Evolutionary conservation across 2,329 filamentous ascomycete genomes (phyloP).

Genomic region (Tolypocladium ovalisporum): DNA sequence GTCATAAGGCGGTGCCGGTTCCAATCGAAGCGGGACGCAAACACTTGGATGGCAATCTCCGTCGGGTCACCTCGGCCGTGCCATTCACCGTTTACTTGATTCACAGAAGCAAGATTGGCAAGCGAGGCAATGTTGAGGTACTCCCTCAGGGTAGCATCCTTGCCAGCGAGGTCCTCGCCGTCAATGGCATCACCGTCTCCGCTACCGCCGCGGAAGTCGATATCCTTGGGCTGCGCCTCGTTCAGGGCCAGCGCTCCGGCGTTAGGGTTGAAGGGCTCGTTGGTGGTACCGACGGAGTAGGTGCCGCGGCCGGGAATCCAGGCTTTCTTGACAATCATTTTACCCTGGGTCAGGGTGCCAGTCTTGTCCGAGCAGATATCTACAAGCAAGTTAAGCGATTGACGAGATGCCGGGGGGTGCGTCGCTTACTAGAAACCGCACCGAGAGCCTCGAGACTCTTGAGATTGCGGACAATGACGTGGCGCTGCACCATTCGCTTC

Average conservation of each 20-base stretch:
- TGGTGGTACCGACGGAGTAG: slow-evolving; percentile 35
- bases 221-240: slow-evolving; percentile 22
- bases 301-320: slow-evolving; percentile 38
- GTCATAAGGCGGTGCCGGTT: slow-evolving; percentile 41
- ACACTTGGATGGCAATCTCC: slow-evolving; percentile 66
- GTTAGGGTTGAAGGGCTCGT: slow-evolving; percentile 46
- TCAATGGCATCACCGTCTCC: slow-evolving; percentile 15
- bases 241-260: slow-evolving; percentile 33
- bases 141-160: slow-evolving; percentile 37
- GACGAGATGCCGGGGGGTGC: background rate
- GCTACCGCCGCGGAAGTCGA: slow-evolving; percentile 14
- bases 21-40: slow-evolving; percentile 57
- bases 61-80: slow-evolving; percentile 51
- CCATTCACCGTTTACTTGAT: slow-evolving; percentile 45
- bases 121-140: slow-evolving; percentile 54
- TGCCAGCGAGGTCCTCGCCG: slow-evolving; percentile 22
- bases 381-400: slow-evolving; percentile 13
- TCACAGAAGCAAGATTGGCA: slow-evolving; percentile 54
- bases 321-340: slow-evolving; percentile 42
- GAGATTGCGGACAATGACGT: slow-evolving; percentile 42
- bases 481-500: slow-evolving; percentile 39
- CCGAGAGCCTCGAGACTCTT: slow-evolving; percentile 42
- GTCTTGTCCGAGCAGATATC: slow-evolving; percentile 49
- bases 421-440: slow-evolving; percentile 33
- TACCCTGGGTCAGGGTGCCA: slow-evolving; percentile 41